A percentile compares a stretch with the other conserved stretches of the same genome.
Conservation (phyloP, 441 rosid genomes). For the Macaranga tanarius region DNA sequence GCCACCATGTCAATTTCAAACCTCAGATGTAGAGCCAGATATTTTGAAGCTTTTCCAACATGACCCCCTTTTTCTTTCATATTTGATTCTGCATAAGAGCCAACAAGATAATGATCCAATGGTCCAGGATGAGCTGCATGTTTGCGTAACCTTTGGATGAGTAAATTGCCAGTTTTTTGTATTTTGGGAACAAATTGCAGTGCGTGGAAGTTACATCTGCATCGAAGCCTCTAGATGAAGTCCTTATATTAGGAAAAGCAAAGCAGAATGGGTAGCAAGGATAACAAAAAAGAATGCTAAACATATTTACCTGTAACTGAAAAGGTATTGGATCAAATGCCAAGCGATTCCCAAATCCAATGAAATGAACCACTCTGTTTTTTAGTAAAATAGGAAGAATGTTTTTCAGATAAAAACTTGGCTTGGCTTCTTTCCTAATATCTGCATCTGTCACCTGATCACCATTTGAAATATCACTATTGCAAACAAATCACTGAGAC, state of each 20-base stretch:
- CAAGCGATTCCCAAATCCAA: conserved; percentile 93
- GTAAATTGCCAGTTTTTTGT: conserved; percentile 80
- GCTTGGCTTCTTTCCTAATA: conserved; percentile 79
- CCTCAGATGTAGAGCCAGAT: conserved; percentile 82
- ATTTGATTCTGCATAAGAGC: conserved; percentile 55
- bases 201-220: conserved; percentile 97
- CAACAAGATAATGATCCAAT: conserved; percentile 71
- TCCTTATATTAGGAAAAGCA: conserved; percentile 44
- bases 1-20: conserved; percentile 99
- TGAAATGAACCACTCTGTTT: conserved; percentile 79
- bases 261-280: conserved; percentile 10
- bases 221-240: conserved; percentile 91
- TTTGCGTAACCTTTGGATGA: conserved; percentile 68
- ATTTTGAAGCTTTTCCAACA: conserved; percentile 57
- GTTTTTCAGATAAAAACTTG: conserved; percentile 74
- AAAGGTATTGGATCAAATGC: conserved; percentile 93
- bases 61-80: conserved; percentile 38
- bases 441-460: conserved; percentile 75
- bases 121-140: conserved; percentile 50
- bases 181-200: conserved; percentile 74
- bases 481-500: not conserved
- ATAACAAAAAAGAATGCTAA: conserved; percentile 21
- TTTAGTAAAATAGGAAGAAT: conserved; percentile 77
- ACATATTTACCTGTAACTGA: conserved; percentile 71
- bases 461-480: conserved; percentile 26